Conservation (phyloP, 192 early-diverging fungal species). For the Backusella australiensis region DNA sequence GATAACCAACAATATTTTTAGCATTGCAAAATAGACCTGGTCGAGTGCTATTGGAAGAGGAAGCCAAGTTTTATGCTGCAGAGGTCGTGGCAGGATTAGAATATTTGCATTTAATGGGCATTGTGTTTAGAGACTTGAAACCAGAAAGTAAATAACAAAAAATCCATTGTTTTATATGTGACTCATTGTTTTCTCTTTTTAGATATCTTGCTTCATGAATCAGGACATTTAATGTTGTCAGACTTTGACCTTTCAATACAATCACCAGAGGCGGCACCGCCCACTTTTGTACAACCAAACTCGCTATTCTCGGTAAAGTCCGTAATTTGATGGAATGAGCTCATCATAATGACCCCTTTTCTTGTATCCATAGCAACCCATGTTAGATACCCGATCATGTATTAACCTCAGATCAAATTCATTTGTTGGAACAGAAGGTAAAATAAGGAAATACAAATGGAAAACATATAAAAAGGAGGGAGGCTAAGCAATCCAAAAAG, state of each 20-base stretch:
- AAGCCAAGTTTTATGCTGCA: slow-evolving; percentile 95
- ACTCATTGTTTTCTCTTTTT: neutral
- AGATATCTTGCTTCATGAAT: slow-evolving; percentile 89
- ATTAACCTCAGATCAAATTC: slow-evolving; percentile 91
- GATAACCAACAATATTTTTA: slow-evolving; percentile 10
- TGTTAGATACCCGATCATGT: slow-evolving; percentile 88
- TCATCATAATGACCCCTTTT: no score
- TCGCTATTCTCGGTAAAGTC: slow-evolving; percentile 53
- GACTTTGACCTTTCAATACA: slow-evolving; percentile 99
- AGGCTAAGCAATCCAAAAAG: neutral
- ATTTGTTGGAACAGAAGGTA: slow-evolving; percentile 96
- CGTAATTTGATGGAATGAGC: no score
- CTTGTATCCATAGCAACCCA: slow-evolving; percentile 44
- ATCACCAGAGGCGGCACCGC: slow-evolving; percentile 74
- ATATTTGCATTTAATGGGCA: slow-evolving; percentile 94
- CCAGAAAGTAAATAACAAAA: slow-evolving; percentile 70
- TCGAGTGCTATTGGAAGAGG: slow-evolving; percentile 83
- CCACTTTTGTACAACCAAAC: slow-evolving; percentile 61
- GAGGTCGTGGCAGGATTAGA: slow-evolving; percentile 95
- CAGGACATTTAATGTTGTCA: slow-evolving; percentile 96
- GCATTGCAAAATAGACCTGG: slow-evolving; percentile 85
- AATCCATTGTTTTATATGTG: neutral
- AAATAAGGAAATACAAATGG: neutral
- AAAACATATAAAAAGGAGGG: neutral
- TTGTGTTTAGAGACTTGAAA: slow-evolving; percentile 97